These are phyloP conservation scores for Cryphonectria parasitica DNA, from an alignment of 2,329 filamentous ascomycete genomes.

Conservation along the genomic window DNA sequence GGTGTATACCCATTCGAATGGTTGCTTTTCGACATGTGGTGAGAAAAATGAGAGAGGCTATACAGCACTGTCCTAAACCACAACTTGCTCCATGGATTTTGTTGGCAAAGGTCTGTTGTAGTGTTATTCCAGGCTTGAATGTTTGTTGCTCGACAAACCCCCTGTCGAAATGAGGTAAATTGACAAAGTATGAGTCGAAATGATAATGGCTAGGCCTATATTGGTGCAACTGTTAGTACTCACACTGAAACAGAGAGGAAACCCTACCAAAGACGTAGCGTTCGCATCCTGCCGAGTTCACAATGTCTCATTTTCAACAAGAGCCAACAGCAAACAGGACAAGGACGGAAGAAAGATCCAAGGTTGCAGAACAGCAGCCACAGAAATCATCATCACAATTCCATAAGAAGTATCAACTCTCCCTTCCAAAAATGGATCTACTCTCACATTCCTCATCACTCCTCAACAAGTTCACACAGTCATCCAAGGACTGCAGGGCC, in stretches of 20 bases:
- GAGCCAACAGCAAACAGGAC: not conserved
- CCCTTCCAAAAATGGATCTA: not conserved
- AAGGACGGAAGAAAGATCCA: not conserved
- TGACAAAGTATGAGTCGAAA: conserved; percentile 29
- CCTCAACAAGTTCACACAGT: not conserved
- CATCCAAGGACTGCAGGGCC: not conserved
- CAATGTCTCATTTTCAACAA: not conserved
- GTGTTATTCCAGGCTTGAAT: not conserved
- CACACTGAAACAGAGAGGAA: not conserved
- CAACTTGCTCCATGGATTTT: not conserved
- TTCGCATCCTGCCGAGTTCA: not conserved
- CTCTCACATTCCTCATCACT: not conserved
- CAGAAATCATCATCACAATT: not conserved
- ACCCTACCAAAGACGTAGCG: not conserved
- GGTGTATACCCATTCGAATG: no score
- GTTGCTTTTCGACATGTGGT: no score
- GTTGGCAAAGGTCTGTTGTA: not conserved
- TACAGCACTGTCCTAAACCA: no score
- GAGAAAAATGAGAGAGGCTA: no score
- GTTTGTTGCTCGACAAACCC: not conserved
- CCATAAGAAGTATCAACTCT: not conserved
- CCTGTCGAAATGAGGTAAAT: not conserved
- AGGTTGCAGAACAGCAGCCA: not conserved
- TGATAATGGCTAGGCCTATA: not conserved
- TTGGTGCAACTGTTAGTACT: not conserved